Evolutionary conservation across 108 stramenopile species (phyloP).

Genomic region (Skeletonema marinoi): DNA sequence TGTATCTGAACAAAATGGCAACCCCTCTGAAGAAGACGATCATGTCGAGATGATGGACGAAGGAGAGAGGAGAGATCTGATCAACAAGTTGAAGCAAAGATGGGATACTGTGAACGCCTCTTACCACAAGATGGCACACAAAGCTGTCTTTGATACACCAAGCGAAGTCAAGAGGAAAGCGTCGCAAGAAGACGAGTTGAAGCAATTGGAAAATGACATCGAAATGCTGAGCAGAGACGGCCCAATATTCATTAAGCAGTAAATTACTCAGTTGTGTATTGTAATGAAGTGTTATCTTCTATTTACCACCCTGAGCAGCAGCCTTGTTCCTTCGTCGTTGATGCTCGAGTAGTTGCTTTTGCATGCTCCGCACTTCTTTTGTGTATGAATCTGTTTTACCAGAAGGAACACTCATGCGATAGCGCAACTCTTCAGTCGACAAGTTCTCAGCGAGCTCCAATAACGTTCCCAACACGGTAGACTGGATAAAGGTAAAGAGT

Average conservation of each 20-base stretch:
- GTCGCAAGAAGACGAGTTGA: constrained; percentile 63
- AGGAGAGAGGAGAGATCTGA: constrained; percentile 58
- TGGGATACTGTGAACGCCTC: constrained; percentile 81
- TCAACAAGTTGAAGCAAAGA: constrained; percentile 70
- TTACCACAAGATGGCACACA: constrained; percentile 76
- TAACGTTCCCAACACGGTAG: constrained; percentile 82
- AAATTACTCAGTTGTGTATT: neutral
- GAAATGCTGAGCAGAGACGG: constrained; percentile 51
- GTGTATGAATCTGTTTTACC: constrained; percentile 82
- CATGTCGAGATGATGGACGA: constrained; percentile 61
- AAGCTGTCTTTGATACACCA: constrained; percentile 60
- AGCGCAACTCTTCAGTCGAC: constrained; percentile 84
- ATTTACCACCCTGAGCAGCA: neutral
- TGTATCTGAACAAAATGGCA: constrained; percentile 69
- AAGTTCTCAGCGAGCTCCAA: constrained; percentile 86
- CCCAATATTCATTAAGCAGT: constrained; percentile 42
- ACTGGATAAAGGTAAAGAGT: too few relatives aligned
- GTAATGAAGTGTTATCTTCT: neutral
- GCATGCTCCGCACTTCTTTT: constrained; percentile 76
- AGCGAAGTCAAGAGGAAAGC: constrained; percentile 73
- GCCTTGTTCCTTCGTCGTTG: constrained; percentile 65
- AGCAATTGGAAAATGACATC: constrained; percentile 75
- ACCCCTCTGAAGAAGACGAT: constrained; percentile 6
- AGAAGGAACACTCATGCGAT: constrained; percentile 82
- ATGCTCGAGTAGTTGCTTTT: constrained; percentile 75